Conservation (phyloP, 2,329 filamentous ascomycete genomes). For the Colletotrichum siamense region DNA sequence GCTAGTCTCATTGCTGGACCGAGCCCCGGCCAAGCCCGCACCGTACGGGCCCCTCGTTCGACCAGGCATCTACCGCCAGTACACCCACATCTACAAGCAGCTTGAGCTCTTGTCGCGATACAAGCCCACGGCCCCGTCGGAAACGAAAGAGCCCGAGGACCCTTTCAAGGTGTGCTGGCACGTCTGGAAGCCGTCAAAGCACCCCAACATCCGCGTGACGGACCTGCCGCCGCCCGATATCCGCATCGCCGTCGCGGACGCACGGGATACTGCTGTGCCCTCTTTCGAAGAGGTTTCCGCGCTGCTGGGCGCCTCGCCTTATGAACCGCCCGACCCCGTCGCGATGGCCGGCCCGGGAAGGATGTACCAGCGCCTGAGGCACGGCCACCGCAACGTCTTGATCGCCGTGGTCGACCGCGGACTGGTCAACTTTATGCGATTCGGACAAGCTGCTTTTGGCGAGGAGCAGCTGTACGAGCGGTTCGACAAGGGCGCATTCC, state of each 20-base stretch:
- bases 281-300: constrained; percentile 73
- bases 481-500: constrained; percentile 45
- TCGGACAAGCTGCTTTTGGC: constrained; percentile 81
- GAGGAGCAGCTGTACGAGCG: constrained; percentile 75
- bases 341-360: constrained; percentile 46
- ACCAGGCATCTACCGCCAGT: constrained; percentile 70
- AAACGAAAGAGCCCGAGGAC: constrained; percentile 35
- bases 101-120: constrained; percentile 77
- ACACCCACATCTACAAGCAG: constrained; percentile 75
- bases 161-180: constrained; percentile 80
- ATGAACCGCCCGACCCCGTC: constrained; percentile 58
- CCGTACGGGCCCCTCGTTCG: constrained; percentile 63
- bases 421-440: constrained; percentile 83
- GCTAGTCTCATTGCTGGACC: constrained; percentile 54
- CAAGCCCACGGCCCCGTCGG: constrained; percentile 51
- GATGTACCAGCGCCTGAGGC: constrained; percentile 80
- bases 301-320: constrained; percentile 76
- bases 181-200: constrained; percentile 75
- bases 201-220: constrained; percentile 76
- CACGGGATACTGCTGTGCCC: constrained; percentile 74
- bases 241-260: constrained; percentile 81
- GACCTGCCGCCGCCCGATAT: constrained; percentile 82
- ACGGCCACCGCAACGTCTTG: constrained; percentile 83
- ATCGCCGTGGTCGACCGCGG: constrained; percentile 90
- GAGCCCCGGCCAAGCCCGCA: constrained; percentile 28